Percentiles rank a stretch among this genome's conserved stretches.
phyloP scores from a whole-genome alignment of 352 stramenopile species.

The Globisporangium orthogonon region DNA sequence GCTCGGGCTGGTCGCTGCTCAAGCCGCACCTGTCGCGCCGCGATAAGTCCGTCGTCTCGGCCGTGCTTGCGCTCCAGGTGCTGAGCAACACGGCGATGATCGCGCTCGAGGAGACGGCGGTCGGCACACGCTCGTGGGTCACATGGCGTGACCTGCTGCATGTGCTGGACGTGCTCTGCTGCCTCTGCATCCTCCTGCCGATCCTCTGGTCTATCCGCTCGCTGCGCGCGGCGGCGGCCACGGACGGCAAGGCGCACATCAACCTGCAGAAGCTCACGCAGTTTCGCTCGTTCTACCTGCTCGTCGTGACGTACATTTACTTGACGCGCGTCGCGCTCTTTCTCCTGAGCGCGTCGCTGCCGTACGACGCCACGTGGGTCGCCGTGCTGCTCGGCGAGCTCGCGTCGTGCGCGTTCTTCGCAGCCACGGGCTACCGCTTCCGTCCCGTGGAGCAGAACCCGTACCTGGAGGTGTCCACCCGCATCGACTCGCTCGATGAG shows the following conservation, averaged over 20 bases:
- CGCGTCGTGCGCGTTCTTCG: constrained; percentile 91
- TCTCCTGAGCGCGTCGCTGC: constrained; percentile 88
- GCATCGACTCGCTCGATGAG: constrained; percentile 75
- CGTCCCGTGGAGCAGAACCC: constrained; percentile 87
- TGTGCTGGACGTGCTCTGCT: constrained; percentile 96
- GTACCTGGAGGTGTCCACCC: constrained; percentile 82
- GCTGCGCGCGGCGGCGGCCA: constrained; percentile 71
- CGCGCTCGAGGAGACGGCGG: constrained; percentile 71
- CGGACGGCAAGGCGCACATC: constrained; percentile 83
- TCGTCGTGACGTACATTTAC: constrained; percentile 98
- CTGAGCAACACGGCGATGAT: constrained; percentile 95
- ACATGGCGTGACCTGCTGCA: constrained; percentile 90
- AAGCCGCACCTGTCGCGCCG: constrained; percentile 92
- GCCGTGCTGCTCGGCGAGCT: constrained; percentile 59
- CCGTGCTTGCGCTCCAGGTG: constrained; percentile 90
- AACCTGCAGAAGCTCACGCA: constrained; percentile 92
- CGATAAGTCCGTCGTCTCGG: constrained; percentile 94
- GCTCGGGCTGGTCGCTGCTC: constrained; percentile 95
- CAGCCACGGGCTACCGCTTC: constrained; percentile 89
- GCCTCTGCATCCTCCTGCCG: constrained; percentile 92
- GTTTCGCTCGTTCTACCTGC: constrained; percentile 96
- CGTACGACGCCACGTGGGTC: constrained; percentile 86
- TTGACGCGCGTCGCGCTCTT: constrained; percentile 96
- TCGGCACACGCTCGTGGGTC: constrained; percentile 66
- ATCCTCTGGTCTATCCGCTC: constrained; percentile 95